Base-by-base conservation (phyloP, 495 filamentous ascomycete genomes). In the Usnea hakonensis region DNA sequence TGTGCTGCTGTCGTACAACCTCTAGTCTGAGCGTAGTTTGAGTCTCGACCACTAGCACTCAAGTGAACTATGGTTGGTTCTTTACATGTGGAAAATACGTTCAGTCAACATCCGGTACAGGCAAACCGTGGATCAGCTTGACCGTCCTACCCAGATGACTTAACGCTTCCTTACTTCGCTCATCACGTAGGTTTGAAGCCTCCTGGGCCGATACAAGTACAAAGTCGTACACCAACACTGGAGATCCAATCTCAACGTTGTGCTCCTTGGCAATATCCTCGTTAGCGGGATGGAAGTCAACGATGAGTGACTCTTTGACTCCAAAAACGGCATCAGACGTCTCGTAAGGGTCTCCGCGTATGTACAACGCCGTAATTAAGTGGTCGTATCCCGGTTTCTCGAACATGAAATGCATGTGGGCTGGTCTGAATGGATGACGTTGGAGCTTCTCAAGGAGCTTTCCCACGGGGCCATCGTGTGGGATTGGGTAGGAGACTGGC, bases 391-490 rank as follows among this genome's bases (percentile, higher is more conserved):
- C 90, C 73, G 79, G 76, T 78, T 91, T 95, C 72, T 87, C 83
- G 74, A 96, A 95, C 89, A 95, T 94, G 69, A 96, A 96, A 76
- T 96, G 92, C 80, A 96, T 86, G 78, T 97, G 91, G 52, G 86
- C 85, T 32, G 92, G 92, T 43, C 92, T 76, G 76, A 84, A 95
- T 63, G 86, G 83, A 76, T 96, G 92, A 35, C 92, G 78, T 32
- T 81, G 79, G 71, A 97, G 69, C 73, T 73, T 75, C 74, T 77
- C 76, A 73, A 96, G 76, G 70, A 96, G 76, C 76, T 83, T 83
- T 0, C 92, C 92, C 10, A 96, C 90, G 0, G 92, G 92, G 44
- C 92, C 92, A 74, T 97, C 91, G 66, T 90, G 81, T 30, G 91
- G 90, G 68, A 96, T 94, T 0, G 90, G 88, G 72, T 97, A 97